Evolutionary conservation across 345 rosid genomes (phyloP).

Genomic region (Ricinus communis): DNA sequence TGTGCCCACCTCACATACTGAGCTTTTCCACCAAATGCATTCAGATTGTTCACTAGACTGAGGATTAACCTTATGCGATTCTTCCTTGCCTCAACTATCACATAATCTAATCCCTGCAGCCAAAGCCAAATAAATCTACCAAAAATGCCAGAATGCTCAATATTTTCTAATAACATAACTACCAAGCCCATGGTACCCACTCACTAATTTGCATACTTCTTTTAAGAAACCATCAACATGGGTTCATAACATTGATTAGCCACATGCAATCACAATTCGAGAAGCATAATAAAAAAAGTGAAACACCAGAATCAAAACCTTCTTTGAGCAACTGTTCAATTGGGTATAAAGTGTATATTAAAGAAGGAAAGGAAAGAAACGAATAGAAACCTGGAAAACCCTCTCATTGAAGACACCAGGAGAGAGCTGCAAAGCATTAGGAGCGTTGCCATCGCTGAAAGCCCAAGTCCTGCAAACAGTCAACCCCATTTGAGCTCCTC

Average conservation of each 20-base stretch:
- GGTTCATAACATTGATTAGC: background rate
- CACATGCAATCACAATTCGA: background rate
- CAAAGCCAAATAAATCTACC: slow-evolving; percentile 6
- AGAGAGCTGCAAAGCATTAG: slow-evolving; percentile 39
- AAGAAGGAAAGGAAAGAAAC: background rate
- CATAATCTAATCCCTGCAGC: slow-evolving; percentile 44
- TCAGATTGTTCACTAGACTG: slow-evolving; percentile 49
- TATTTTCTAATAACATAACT: background rate
- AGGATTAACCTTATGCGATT: slow-evolving; percentile 40
- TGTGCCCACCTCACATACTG: slow-evolving; percentile 49
- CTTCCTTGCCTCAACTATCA: slow-evolving; percentile 48
- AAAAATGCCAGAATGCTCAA: background rate
- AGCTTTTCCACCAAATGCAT: slow-evolving; percentile 52
- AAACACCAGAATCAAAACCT: background rate
- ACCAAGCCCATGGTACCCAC: background rate
- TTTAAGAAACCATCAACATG: background rate
- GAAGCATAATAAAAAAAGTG: background rate
- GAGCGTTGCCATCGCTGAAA: slow-evolving; percentile 42
- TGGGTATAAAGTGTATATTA: no score
- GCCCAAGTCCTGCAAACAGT: slow-evolving; percentile 59
- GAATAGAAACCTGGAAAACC: slow-evolving; percentile 34
- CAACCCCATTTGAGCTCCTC: slow-evolving; percentile 42
- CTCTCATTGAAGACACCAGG: slow-evolving; percentile 50
- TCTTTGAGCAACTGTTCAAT: no score
- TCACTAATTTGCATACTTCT: background rate